Percentiles rank a stretch among this genome's conserved stretches.
phyloP scores from a whole-genome alignment of 139 green algal genomes.

The Eudorina sp. region DNA sequence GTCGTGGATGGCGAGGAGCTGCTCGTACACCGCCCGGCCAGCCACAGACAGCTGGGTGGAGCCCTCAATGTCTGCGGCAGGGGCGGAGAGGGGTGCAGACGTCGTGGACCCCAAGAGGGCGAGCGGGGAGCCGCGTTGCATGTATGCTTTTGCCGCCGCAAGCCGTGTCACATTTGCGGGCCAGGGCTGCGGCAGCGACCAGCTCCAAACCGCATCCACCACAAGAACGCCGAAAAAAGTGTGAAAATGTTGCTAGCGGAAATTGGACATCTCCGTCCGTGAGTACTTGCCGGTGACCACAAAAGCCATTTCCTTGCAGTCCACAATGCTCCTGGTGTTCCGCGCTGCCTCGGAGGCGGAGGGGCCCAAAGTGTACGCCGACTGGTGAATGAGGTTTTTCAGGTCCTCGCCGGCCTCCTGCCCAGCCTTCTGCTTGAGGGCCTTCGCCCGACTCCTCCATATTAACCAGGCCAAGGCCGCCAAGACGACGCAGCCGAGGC shows the following conservation, averaged over 20 bases:
- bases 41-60: constrained; percentile 71
- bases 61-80: constrained; percentile 59
- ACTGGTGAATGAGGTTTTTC: constrained; percentile 19
- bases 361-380: not conserved
- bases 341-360: not conserved
- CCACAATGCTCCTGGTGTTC: not conserved
- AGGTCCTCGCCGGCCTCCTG: constrained; percentile 38
- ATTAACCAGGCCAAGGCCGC: not conserved
- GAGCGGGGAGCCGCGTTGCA: no score
- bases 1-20: constrained; percentile 87
- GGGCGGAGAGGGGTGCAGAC: no score
- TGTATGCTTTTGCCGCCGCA: no score
- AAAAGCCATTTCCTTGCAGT: constrained; percentile 66
- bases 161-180: no score
- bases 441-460: not conserved
- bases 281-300: constrained; percentile 80
- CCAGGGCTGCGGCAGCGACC: no score
- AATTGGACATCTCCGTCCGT: no score
- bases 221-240: no score
- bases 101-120: no score
- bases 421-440: not conserved
- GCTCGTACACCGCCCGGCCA: constrained; percentile 63
- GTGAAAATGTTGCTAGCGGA: no score
- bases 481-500: not conserved
- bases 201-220: no score